These are phyloP conservation scores for Penicillium egyptiacum DNA, from an alignment of 495 filamentous ascomycete genomes.

Conservation along the genomic window DNA sequence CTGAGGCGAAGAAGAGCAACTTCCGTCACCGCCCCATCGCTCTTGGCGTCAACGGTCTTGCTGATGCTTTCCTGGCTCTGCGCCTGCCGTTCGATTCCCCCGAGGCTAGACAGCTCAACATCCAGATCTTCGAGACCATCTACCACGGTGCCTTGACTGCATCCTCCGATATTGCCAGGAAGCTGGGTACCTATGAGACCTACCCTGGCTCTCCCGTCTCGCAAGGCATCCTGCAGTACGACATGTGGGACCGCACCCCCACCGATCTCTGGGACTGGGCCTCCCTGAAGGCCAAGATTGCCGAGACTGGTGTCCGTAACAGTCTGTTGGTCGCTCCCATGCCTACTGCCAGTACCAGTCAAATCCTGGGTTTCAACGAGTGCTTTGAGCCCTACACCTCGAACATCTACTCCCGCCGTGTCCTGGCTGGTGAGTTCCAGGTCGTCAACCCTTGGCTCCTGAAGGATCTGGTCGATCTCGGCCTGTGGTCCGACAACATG, in stretches of 20 bases:
- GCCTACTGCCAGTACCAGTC: conserved; percentile 94
- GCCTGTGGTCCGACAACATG: conserved; percentile 99
- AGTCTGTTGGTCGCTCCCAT: conserved; percentile 93
- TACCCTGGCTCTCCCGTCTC: conserved; percentile 94
- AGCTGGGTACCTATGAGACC: conserved; percentile 78
- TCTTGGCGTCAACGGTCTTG: conserved; percentile 95
- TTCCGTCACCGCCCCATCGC: conserved; percentile 93
- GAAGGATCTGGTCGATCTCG: conserved; percentile 96
- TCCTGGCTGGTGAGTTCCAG: conserved; percentile 97
- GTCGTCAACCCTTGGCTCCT: conserved; percentile 99
- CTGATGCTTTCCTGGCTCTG: conserved; percentile 97
- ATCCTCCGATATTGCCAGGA: conserved; percentile 80
- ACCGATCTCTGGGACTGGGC: conserved; percentile 97
- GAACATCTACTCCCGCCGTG: conserved; percentile 98
- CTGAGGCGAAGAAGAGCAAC: conserved; percentile 91
- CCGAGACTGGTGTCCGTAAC: conserved; percentile 90
- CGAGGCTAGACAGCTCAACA: conserved; percentile 90
- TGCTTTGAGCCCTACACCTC: conserved; percentile 99
- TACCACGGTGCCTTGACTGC: conserved; percentile 93
- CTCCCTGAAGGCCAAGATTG: conserved; percentile 83
- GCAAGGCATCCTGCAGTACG: conserved; percentile 93
- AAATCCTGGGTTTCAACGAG: conserved; percentile 98
- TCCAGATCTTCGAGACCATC: conserved; percentile 98
- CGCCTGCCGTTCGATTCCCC: conserved; percentile 95
- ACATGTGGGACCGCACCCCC: conserved; percentile 96